Evolutionary conservation across 306 rosid species (phyloP).

Genomic region (Gillenia trifoliata): DNA sequence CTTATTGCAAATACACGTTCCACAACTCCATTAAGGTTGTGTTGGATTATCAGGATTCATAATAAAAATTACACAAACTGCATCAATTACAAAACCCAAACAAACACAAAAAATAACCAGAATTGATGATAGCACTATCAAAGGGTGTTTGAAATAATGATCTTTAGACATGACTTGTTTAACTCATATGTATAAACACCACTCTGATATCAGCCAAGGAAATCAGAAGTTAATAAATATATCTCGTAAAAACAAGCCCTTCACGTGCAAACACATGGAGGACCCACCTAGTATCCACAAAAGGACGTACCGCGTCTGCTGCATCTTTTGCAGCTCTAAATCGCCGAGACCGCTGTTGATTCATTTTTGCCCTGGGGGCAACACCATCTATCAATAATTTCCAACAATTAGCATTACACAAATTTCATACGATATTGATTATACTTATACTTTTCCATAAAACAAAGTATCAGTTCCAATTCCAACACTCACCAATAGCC

Average conservation of each 20-base stretch:
- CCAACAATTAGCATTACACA: constrained; percentile 19
- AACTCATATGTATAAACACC: background rate
- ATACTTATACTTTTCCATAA: background rate
- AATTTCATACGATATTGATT: background rate
- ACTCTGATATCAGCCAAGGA: background rate
- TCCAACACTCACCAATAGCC: constrained; percentile 81
- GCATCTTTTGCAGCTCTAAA: constrained; percentile 98
- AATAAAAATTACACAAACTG: background rate
- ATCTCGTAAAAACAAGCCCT: constrained; percentile 17
- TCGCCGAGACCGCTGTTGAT: constrained; percentile 91
- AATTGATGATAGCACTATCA: background rate
- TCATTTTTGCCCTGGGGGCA: constrained; percentile 99
- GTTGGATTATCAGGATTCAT: background rate
- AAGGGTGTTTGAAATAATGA: background rate
- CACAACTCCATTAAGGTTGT: background rate
- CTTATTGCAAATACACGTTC: background rate
- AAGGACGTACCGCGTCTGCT: constrained; percentile 68
- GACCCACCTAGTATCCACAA: constrained; percentile 29
- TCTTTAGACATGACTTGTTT: background rate
- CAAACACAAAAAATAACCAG: background rate
- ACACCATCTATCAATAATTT: constrained; percentile 70
- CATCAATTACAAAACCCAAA: background rate
- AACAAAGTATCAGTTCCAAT: background rate
- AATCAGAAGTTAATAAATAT: too few relatives aligned
- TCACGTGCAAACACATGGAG: constrained; percentile 20